These are phyloP conservation scores for Chenopodium suecicum DNA, from an alignment of 148 eudicot species.

Conservation along the genomic window DNA sequence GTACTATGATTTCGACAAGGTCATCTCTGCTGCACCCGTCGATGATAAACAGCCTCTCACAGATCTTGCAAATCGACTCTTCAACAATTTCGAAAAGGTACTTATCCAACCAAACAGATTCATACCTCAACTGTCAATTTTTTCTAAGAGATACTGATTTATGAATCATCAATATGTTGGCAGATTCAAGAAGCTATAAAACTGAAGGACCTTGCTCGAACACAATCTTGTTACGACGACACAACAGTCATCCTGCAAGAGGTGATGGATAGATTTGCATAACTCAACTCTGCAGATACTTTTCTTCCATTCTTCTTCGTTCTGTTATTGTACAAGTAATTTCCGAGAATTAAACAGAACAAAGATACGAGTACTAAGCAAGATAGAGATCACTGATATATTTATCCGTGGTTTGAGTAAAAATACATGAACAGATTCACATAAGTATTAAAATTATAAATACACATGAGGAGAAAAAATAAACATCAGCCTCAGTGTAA, in stretches of 20 bases:
- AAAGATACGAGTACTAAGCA: neutral
- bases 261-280: constrained; percentile 69
- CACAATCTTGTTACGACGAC: constrained; percentile 44
- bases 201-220: constrained; percentile 46
- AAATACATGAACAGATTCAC: neutral
- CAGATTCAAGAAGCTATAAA: constrained; percentile 66
- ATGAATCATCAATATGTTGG: neutral
- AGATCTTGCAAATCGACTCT: constrained; percentile 72
- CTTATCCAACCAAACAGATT: neutral
- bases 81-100: constrained; percentile 77
- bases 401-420: neutral
- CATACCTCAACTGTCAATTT: neutral
- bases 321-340: constrained; percentile 16
- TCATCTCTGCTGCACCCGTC: constrained; percentile 62
- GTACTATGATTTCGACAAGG: constrained; percentile 81
- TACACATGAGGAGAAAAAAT: constrained; percentile 15
- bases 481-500: constrained; percentile 23
- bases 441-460: neutral
- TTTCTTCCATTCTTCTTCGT: neutral
- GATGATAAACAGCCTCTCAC: constrained; percentile 63
- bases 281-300: neutral
- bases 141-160: neutral
- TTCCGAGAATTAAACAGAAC: neutral
- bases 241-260: constrained; percentile 68
- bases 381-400: neutral